Evolutionary conservation across 441 rosid genomes (phyloP).

Genomic region (Rhodomyrtus psidioides): DNA sequence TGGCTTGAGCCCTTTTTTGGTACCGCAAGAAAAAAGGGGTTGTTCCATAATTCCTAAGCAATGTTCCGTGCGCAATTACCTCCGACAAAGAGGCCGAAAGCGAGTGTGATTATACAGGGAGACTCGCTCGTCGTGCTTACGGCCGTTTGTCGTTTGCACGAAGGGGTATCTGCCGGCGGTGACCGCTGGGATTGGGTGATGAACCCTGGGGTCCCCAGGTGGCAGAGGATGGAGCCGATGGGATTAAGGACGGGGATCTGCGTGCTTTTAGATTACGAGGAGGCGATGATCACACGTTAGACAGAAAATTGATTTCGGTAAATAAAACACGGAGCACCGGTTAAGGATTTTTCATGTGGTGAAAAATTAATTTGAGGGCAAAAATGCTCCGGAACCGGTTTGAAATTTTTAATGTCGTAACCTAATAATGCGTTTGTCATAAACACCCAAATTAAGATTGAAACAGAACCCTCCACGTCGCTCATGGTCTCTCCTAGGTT

Average conservation of each 20-base stretch:
- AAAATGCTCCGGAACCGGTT: not conserved
- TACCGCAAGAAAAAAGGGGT: not conserved
- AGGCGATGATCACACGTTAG: not conserved
- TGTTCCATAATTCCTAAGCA: fast-evolving
- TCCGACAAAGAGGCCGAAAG: not conserved
- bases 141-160: not conserved
- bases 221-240: not conserved
- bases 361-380: fast-evolving
- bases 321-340: fast-evolving
- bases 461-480: not conserved
- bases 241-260: not conserved
- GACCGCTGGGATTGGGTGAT: not conserved
- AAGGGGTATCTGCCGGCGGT: fast-evolving
- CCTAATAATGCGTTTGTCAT: not conserved
- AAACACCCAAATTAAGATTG: not conserved
- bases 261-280: not conserved
- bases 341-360: fast-evolving
- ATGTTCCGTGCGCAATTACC: fast-evolving
- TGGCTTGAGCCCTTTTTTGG: not conserved
- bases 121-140: fast-evolving
- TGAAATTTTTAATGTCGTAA: not conserved
- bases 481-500: not conserved
- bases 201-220: not conserved
- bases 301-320: not conserved
- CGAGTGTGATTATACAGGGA: not conserved